These are phyloP conservation scores for Colletotrichum sp. DNA, from an alignment of 2,329 filamentous ascomycete species.

Conservation along the genomic window DNA sequence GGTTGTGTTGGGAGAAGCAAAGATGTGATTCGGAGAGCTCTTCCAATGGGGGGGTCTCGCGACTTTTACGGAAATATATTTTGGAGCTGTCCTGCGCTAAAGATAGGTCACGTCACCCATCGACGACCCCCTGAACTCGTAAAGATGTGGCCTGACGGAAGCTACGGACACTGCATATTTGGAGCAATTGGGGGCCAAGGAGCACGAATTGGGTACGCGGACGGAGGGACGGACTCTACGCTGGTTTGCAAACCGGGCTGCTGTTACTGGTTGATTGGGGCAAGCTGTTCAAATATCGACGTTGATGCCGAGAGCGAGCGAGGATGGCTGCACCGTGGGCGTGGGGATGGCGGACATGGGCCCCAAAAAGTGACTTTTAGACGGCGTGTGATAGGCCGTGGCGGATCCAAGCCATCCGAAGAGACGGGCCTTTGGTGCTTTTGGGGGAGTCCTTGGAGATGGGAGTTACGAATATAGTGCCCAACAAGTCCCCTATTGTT, in stretches of 20 bases:
- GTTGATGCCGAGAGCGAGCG: slow-evolving; percentile 10
- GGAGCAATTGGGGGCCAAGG: background rate
- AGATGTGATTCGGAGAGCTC: background rate
- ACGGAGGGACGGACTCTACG: background rate
- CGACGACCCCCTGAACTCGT: background rate
- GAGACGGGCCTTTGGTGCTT: background rate
- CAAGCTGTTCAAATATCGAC: background rate
- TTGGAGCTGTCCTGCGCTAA: background rate
- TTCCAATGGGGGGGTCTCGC: background rate
- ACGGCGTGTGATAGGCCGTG: slow-evolving; percentile 10
- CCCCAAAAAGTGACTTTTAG: slow-evolving; percentile 14
- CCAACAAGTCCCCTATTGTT: background rate
- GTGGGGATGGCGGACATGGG: background rate
- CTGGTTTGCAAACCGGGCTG: background rate
- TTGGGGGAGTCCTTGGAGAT: background rate
- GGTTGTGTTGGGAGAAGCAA: background rate
- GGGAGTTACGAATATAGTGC: slow-evolving; percentile 2
- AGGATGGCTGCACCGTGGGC: background rate
- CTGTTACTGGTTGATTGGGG: background rate
- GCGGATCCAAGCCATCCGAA: slow-evolving; percentile 15
- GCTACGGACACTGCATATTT: background rate
- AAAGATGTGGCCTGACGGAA: background rate
- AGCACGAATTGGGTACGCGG: background rate
- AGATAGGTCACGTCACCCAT: background rate
- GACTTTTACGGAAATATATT: background rate